A percentile compares a stretch with the other conserved stretches of the same genome.
phyloP scores from a whole-genome alignment of 345 rosid genomes.

The Hibiscus syriacus region DNA sequence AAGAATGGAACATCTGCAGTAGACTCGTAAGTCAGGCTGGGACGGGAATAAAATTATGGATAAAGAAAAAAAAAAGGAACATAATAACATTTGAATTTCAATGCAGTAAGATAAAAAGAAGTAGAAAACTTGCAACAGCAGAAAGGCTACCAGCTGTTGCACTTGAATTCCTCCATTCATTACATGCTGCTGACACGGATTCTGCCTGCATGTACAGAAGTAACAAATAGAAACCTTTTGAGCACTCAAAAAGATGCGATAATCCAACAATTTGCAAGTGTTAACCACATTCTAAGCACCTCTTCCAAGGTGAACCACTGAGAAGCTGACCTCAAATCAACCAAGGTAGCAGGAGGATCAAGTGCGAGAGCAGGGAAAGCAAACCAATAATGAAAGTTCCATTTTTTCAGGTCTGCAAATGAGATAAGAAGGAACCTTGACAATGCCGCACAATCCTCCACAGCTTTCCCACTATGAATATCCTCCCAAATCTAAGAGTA shows the following conservation, averaged over 20 bases:
- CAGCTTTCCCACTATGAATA: slow-evolving; percentile 66
- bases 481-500: slow-evolving; percentile 79
- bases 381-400: slow-evolving; percentile 88
- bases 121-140: slow-evolving; percentile 2
- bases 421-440: slow-evolving; percentile 84
- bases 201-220: slow-evolving; percentile 40
- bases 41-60: background rate
- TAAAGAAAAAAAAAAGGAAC: background rate
- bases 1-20: slow-evolving; percentile 80
- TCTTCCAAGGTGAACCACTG: slow-evolving; percentile 64
- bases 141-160: slow-evolving; percentile 48
- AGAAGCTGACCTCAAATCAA: slow-evolving; percentile 65
- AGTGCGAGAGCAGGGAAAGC: slow-evolving; percentile 85
- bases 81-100: background rate
- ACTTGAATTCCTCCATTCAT: slow-evolving; percentile 71
- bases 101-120: background rate
- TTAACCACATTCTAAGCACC: slow-evolving; percentile 28
- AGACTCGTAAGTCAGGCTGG: slow-evolving; percentile 3
- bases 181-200: slow-evolving; percentile 70
- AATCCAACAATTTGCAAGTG: background rate
- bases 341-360: slow-evolving; percentile 71
- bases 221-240: background rate
- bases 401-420: slow-evolving; percentile 77
- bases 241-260: slow-evolving; percentile 3
- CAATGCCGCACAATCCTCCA: slow-evolving; percentile 54